Evolutionary conservation across 2,329 filamentous ascomycete species (phyloP), one percentile per base, ranked within the genome.

Genomic region (Botrytis pseudocinerea): DNA sequence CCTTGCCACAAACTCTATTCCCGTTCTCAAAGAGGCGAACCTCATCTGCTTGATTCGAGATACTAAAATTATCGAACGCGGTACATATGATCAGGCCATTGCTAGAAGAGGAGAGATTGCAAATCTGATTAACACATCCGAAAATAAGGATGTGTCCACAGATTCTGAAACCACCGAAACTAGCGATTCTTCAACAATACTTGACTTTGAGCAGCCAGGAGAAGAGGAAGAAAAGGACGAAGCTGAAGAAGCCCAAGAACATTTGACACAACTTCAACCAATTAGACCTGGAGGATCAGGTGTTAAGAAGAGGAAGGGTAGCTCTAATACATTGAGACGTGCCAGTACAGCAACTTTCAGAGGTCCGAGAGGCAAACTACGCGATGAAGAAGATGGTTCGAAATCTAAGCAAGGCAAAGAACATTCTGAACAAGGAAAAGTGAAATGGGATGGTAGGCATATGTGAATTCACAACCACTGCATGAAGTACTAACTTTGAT

Each of bases 61-160:
- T 68, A 93, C 94, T 69, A 90, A 90, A 74, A 90, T 98, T 71
- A 86, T 92, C 54, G 96, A 99, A 82, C 91, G 91, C 78, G 96
- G 96, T 57, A 97, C 95, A 1, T 98, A 96, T 82, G 90, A 92
- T 77, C 93, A 98, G 81, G 87, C 98, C 48, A 90, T 97, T 83
- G 94, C 95, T 12, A 97, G 97, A 91, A 97, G 96, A 83, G 95
- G 95, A 57, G 90, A 96, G 76, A 92, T 99, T 72, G 89, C 92
- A 38, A 93, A 93, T 70, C 87, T 99, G 48, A 90, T 98, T 80
- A 93, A 90, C 80, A 92, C 93, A 16, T 89, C 92, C 4, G 90
- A 90, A 69, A 87, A 84, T 71, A 87, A 90, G 70, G 87, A 89
- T 32, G 82, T 83, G 46, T 78, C 80, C 35, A 74, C 78, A 18